A percentile compares a stretch with the other conserved stretches of the same genome.
These are phyloP conservation scores for Xylaria sp. DNA, from an alignment of 2,329 filamentous ascomycete species.

Conservation along the genomic window DNA sequence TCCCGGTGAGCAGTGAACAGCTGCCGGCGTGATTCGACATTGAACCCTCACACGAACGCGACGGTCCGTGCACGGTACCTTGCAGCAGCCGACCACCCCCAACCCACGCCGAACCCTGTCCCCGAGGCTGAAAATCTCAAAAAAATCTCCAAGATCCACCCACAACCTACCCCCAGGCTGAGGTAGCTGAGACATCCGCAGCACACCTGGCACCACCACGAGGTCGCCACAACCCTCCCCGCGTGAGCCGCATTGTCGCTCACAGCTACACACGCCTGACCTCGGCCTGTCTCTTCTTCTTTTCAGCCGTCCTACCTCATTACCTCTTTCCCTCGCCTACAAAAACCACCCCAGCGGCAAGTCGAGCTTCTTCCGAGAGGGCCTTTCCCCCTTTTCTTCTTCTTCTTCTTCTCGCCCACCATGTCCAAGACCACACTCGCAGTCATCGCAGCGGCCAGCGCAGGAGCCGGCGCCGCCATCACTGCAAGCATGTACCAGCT, in stretches of 20 bases:
- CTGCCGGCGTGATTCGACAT: no score
- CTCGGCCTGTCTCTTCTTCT: constrained; percentile 6
- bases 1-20: not conserved
- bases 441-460: constrained; percentile 74
- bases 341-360: constrained; percentile 18
- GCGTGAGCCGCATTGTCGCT: constrained; percentile 35
- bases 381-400: no score
- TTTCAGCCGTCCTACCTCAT: constrained; percentile 8
- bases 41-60: not conserved
- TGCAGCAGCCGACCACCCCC: not conserved
- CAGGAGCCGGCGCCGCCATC: constrained; percentile 74
- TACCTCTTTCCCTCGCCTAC: constrained; percentile 16
- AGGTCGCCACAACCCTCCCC: constrained; percentile 29
- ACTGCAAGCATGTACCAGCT: constrained; percentile 70
- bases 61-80: not conserved
- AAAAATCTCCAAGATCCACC: constrained; percentile 18
- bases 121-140: constrained; percentile 29
- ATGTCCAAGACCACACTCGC: constrained; percentile 83
- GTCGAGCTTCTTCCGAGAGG: constrained; percentile 17
- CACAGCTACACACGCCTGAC: constrained; percentile 31
- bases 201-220: constrained; percentile 34
- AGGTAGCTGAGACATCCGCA: constrained; percentile 25
- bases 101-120: not conserved
- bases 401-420: constrained; percentile 32
- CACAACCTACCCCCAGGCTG: no score